Conservation (phyloP, 192 early-diverging fungal genomes). For the Spinellus fusiger region DNA sequence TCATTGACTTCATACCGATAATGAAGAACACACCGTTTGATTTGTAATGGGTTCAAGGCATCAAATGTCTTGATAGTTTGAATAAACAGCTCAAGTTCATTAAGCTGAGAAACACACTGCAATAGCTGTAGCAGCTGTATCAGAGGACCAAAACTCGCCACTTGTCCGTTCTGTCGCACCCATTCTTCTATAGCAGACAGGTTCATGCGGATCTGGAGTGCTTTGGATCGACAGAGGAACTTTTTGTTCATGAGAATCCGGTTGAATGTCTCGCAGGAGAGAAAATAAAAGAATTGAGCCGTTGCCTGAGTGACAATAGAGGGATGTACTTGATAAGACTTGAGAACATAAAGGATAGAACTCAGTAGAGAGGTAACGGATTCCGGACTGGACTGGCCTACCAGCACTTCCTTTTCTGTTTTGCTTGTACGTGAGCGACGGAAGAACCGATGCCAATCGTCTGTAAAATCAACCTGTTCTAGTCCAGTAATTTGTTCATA, state of each 20-base stretch:
- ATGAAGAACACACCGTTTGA: slow-evolving; percentile 61
- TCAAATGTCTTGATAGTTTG: slow-evolving; percentile 64
- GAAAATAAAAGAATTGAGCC: slow-evolving; percentile 71
- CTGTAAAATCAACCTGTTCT: slow-evolving; percentile 49
- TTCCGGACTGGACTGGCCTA: slow-evolving; percentile 48
- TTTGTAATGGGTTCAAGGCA: slow-evolving; percentile 64
- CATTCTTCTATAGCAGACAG: slow-evolving; percentile 77
- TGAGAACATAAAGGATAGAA: slow-evolving; percentile 59
- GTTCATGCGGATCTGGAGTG: slow-evolving; percentile 83
- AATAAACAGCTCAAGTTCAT: slow-evolving; percentile 67
- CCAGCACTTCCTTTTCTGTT: slow-evolving; percentile 2
- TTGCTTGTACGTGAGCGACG: slow-evolving; percentile 25
- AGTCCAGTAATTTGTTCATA: slow-evolving; percentile 65
- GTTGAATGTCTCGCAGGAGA: slow-evolving; percentile 81
- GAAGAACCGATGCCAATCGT: slow-evolving; percentile 52
- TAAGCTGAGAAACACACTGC: slow-evolving; percentile 71
- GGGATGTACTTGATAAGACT: slow-evolving; percentile 71
- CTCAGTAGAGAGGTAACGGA: slow-evolving; percentile 70
- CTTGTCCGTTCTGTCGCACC: slow-evolving; percentile 59
- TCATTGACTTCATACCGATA: slow-evolving; percentile 93
- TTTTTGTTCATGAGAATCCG: slow-evolving; percentile 73
- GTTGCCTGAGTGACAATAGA: slow-evolving; percentile 65
- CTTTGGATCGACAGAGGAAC: slow-evolving; percentile 69
- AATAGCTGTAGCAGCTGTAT: slow-evolving; percentile 79
- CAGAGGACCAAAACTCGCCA: slow-evolving; percentile 58